Evolutionary conservation across 306 rosid species (phyloP), one percentile per base, ranked within the genome.

Genomic region (Vigna reflexopilosa): DNA sequence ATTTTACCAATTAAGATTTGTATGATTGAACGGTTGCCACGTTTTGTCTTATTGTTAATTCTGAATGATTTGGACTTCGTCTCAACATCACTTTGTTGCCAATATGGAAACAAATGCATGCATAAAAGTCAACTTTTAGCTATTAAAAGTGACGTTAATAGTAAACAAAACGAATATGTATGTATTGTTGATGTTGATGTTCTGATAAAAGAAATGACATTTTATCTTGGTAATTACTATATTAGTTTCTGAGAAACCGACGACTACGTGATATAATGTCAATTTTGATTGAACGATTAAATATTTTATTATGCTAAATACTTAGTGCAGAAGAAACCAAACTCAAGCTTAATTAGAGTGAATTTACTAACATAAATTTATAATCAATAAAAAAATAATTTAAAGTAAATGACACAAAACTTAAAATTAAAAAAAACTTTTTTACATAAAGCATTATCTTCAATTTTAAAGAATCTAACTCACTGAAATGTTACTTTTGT

Each of bases 51-150:
- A 28, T 2, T 2, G 12, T 61, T 61, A 11, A 57, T 24, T n/a
- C 11, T 22, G 6, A 40, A 48, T 3, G 15, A 64, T 26, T 20
- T 63, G 14, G 67, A 75, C 52, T 67, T 24, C 11, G 47, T 73
- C 36, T 42, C 57, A 9, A 6, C 16, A 26, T 76, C 55, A 42
- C 47, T 40, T 28, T 30, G 52, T 72, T 52, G 56, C 6, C 52
- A 32, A 55, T 6, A 73, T 61, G 14, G 57, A 13, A 22, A 20
- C 61, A 30, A 45, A n/a, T 55, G 63, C 61, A n/a, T 30, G 54
- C 30, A 9, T 26, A 36, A 45, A 65, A 56, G 75, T 45, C 36
- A 54, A 47, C 34, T 72, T 65, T 80, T 72, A 69, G 20, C 17
- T 16, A 44, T 58, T 47, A n/a, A 30, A 30, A 30, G 34, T 30